Percentiles rank a stretch among this genome's conserved stretches.
phyloP scores from a whole-genome alignment of 2,329 filamentous ascomycete species.

The Thyridium curvatum region DNA sequence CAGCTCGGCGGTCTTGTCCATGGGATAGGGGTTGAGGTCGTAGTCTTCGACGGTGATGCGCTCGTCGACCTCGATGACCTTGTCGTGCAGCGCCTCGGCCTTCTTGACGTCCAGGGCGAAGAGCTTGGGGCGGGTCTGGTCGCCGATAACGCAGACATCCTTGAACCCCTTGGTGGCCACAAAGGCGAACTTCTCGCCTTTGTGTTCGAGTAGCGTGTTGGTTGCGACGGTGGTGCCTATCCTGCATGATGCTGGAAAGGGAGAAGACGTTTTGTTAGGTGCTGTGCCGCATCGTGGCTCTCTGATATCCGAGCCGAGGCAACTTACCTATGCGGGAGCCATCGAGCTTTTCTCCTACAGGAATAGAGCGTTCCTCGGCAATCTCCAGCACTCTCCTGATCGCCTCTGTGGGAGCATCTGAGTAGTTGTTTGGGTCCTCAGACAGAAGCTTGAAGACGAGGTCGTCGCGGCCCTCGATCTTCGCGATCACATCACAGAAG shows the following conservation, averaged over 20 bases:
- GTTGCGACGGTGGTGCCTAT: constrained; percentile 11
- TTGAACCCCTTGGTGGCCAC: constrained; percentile 4
- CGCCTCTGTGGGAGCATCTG: constrained; percentile 62
- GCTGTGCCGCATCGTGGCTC: not conserved
- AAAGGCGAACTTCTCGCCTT: constrained; percentile 3
- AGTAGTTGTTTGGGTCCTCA: constrained; percentile 61
- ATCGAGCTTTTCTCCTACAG: constrained; percentile 21
- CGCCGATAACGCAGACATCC: constrained; percentile 5
- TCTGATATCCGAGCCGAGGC: not conserved
- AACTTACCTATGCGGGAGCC: constrained; percentile 22
- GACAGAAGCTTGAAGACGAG: constrained; percentile 67
- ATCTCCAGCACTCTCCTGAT: constrained; percentile 43
- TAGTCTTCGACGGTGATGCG: constrained; percentile 7
- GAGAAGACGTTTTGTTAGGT: constrained; percentile 1
- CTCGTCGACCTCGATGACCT: constrained; percentile 7
- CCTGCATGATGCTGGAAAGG: constrained; percentile 51
- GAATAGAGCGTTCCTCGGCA: constrained; percentile 44
- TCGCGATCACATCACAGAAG: constrained; percentile 61
- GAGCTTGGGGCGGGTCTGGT: constrained; percentile 6
- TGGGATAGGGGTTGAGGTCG: constrained; percentile 28
- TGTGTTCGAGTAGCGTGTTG: constrained; percentile 30
- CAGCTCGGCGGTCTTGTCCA: constrained; percentile 18
- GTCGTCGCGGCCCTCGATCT: constrained; percentile 55
- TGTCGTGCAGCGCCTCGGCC: constrained; percentile 5
- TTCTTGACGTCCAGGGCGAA: constrained; percentile 14